Base-by-base conservation (phyloP, 768 basidiomycete species). In the Trametes elegans region DNA sequence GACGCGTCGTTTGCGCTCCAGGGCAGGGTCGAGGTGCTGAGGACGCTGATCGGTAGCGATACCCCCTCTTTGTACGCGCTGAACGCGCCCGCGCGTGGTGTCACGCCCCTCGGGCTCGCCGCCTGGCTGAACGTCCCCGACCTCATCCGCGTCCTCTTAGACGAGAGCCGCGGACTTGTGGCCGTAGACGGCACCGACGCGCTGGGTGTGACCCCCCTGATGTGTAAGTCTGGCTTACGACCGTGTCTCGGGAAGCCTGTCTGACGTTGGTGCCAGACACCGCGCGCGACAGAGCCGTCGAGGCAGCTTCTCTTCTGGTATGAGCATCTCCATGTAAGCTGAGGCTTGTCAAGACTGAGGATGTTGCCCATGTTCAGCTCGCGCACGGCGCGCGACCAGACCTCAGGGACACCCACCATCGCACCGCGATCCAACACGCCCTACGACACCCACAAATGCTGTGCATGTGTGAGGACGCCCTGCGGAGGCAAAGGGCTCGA, bases 41-140 rank as follows among this genome's bases (percentile, higher is more conserved):
- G 77, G 51, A 72, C 76, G 16, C 73, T 90, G 23, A 69, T 84
- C 14, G 69, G 67, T 8, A 83, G 83, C 53, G 77, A 79, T 2
- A 75, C 83, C 42, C 77, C 85, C 11, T 84, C 87, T 9, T 73
- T 92, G 13, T 79, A 79, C 65, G 84, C 86, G 16, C 72, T 92
- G 36, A 91, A 92, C 66, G 82, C 84, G n/a, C 84, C 88, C 0
- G 82, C 86, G 74, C 82, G 81, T 49, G 87, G 88, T 29, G 87
- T 88, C 7, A 86, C 87, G 1, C 88, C 88, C 10, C 78, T 92
- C 14, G 84, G 87, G 4, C 82, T 89, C 76, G 87, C 88, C 7
- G 83, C 88, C 1, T 91, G 88, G 87, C 76, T 90, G 18, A 84
- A 89, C 62, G 72, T 80, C 68, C 79, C 80, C 10, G 70, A 79